Evolutionary conservation across 208 protist genomes (phyloP).

Genomic region (Crithidia bombi): DNA sequence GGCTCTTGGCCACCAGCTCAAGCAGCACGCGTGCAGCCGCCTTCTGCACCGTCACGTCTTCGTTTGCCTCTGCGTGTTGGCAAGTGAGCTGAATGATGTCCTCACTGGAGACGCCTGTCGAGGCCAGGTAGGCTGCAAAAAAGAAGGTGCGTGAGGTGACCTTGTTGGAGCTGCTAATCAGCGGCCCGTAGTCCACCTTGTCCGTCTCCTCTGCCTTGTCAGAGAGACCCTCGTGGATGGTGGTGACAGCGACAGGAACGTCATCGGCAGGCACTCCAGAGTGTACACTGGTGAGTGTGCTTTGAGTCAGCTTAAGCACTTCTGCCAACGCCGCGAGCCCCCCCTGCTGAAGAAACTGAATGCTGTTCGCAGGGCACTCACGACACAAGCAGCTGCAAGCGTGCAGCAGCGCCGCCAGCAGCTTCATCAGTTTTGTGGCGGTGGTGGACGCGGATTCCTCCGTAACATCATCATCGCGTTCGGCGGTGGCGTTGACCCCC

Average conservation of each 20-base stretch:
- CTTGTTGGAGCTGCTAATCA: conserved; percentile 31
- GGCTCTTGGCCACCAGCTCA: conserved; percentile 36
- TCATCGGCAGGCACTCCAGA: background rate
- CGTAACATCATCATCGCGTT: background rate
- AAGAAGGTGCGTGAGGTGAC: conserved; percentile 51
- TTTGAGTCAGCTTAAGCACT: conserved; percentile 15
- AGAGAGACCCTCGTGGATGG: background rate
- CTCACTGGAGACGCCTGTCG: conserved; percentile 43
- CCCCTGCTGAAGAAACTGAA: conserved; percentile 42
- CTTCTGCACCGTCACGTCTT: conserved; percentile 45
- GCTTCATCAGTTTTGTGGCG: conserved; percentile 14
- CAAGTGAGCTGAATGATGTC: conserved; percentile 37
- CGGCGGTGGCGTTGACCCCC: background rate
- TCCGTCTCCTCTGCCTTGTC: background rate
- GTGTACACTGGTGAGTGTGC: background rate
- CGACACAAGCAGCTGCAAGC: conserved; percentile 78
- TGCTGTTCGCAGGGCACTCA: conserved; percentile 47
- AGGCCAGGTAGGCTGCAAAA: conserved; percentile 56
- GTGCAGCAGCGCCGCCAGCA: conserved; percentile 55
- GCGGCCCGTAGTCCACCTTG: background rate
- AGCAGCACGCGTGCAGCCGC: conserved; percentile 45
- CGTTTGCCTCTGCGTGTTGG: conserved; percentile 21
- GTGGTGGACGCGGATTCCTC: background rate
- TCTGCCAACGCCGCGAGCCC: conserved; percentile 39
- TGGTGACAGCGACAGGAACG: background rate